These are phyloP conservation scores for Pilasporangium apinafurcum DNA, from an alignment of 352 stramenopile genomes.

Conservation along the genomic window DNA sequence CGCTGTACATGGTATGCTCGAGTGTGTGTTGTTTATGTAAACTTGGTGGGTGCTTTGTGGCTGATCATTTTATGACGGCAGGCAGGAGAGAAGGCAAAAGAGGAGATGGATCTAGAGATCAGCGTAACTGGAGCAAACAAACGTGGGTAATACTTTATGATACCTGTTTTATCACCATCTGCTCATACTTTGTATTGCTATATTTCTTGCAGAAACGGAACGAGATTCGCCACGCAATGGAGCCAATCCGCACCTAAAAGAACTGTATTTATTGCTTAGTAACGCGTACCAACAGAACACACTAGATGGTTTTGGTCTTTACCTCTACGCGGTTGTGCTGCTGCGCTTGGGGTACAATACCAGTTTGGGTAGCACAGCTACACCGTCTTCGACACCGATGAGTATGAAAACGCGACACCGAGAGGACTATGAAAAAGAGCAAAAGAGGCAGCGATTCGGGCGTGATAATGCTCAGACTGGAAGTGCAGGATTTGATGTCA, in stretches of 20 bases:
- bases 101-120: constrained; percentile 72
- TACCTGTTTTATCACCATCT: not conserved
- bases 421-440: constrained; percentile 25
- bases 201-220: constrained; percentile 18
- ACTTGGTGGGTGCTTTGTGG: not conserved
- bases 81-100: constrained; percentile 77
- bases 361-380: constrained; percentile 32
- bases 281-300: constrained; percentile 33
- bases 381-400: constrained; percentile 23
- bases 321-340: constrained; percentile 76
- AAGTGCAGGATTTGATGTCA: constrained; percentile 19
- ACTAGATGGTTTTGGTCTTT: constrained; percentile 74
- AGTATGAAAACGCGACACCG: constrained; percentile 25
- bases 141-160: constrained; percentile 2
- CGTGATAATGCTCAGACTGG: constrained; percentile 10
- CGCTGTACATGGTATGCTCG: constrained; percentile 64
- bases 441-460: constrained; percentile 23
- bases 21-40: not conserved
- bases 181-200: not conserved
- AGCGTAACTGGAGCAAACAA: constrained; percentile 46
- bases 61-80: constrained; percentile 4
- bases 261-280: constrained; percentile 53
- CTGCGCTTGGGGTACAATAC: constrained; percentile 58
- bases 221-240: constrained; percentile 31
- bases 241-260: constrained; percentile 65